Evolutionary conservation across 352 stramenopile genomes (phyloP).

Genomic region (Stephanocyclus meneghinianus): DNA sequence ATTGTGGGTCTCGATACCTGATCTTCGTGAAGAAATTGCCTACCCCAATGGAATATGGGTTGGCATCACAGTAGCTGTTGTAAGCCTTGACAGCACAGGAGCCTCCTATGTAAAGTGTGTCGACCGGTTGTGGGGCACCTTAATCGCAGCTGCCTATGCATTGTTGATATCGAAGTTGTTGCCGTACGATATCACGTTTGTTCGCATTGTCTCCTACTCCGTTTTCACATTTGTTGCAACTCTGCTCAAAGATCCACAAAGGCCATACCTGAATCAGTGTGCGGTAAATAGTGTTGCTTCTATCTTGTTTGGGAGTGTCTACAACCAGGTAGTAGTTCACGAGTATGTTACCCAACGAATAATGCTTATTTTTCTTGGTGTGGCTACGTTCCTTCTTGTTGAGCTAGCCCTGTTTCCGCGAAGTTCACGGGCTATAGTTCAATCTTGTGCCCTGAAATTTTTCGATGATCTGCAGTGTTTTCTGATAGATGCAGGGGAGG

Average conservation of each 20-base stretch:
- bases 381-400: constrained; percentile 54
- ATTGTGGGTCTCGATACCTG: constrained; percentile 53
- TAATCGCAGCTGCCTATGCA: constrained; percentile 46
- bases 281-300: constrained; percentile 15
- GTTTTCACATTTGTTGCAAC: constrained; percentile 57
- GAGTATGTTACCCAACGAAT: constrained; percentile 59
- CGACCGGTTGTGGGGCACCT: constrained; percentile 57
- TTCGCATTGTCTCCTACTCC: constrained; percentile 40
- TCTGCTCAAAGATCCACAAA: constrained; percentile 50
- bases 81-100: constrained; percentile 54
- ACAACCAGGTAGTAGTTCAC: constrained; percentile 45
- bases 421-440: constrained; percentile 47
- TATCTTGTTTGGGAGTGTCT: constrained; percentile 53
- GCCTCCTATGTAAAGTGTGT: constrained; percentile 49
- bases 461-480: constrained; percentile 51
- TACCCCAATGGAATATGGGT: constrained; percentile 57
- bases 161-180: constrained; percentile 16
- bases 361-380: constrained; percentile 62
- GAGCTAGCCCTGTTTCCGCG: constrained; percentile 55
- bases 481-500: constrained; percentile 34
- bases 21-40: constrained; percentile 46
- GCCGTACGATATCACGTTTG: constrained; percentile 12
- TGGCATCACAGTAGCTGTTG: constrained; percentile 57
- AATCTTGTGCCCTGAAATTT: constrained; percentile 49
- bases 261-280: constrained; percentile 49